Base-by-base conservation (phyloP, 1,284 basidiomycete species). In the Cutaneotrichosporon cyanovorans region DNA sequence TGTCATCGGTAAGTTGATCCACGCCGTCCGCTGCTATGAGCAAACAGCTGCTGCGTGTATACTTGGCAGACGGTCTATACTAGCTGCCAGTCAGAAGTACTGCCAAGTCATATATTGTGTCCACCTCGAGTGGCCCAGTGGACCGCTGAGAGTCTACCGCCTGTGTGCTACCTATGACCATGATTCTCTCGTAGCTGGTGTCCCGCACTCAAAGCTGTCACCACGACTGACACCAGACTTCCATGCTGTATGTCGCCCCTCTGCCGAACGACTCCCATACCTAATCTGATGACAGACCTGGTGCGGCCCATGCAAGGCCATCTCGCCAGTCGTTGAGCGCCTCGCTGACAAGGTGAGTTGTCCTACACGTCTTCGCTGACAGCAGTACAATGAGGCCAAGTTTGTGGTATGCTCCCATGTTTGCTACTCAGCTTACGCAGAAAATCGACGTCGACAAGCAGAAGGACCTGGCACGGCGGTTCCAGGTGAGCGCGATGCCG, bases 391-490 rank as follows among this genome's bases (percentile, higher is more conserved):
- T n/a, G 61, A 69, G 33, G 67, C 63, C 42, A 64, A 64, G 53
- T 69, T 69, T 42, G 59, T 66, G 42, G 60, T 64, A 37, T 10
- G 39, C 28, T 11, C 2, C 36, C 23, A 25, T 10, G n/a, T n/a
- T n/a, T n/a, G n/a, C n/a, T n/a, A 50, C 35, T 48, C 47, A 43
- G 45, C 30, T 48, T 37, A 9, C 25, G n/a, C 46, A 66, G 63
- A 75, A 74, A 61, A 63, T 75, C 45, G 74, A 75, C 43, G 73
- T 74, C 36, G 74, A 75, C 56, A 58, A 61, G 41, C 63, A 71
- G n/a, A 49, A 52, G 18, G 57, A 61, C 22, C 63, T 74, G 16
- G 72, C 74, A n/a, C 59, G 58, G 34, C 55, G 71, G 32, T 75
- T 69, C 61, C 42, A 55, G 12, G 60, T 75, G 28, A 46, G 61